Evolutionary conservation across 1,284 basidiomycete species (phyloP).

Genomic region (Amylostereum chailletii): DNA sequence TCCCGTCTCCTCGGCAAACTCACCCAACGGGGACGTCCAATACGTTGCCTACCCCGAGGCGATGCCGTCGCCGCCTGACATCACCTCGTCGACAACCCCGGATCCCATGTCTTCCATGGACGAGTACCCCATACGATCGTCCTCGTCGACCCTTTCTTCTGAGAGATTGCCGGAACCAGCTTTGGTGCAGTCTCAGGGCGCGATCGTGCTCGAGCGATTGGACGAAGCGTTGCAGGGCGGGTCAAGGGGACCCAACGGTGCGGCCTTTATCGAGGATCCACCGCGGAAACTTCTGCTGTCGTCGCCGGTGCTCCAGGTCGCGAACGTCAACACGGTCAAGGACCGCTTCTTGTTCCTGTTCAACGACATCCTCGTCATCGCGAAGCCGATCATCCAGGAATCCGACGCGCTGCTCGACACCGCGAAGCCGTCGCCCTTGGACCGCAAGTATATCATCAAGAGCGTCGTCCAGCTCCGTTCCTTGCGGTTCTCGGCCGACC

Average conservation of each 20-base stretch:
- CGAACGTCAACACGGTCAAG: conserved; percentile 90
- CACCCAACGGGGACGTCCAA: conserved; percentile 11
- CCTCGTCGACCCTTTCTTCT: conserved; percentile 37
- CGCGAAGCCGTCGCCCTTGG: conserved; percentile 59
- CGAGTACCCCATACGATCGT: conserved; percentile 43
- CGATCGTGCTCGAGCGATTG: conserved; percentile 51
- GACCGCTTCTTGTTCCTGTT: conserved; percentile 95
- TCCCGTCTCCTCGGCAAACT: neutral
- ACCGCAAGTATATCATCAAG: conserved; percentile 83
- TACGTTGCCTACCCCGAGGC: conserved; percentile 16
- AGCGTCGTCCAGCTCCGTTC: conserved; percentile 76
- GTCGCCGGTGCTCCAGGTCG: conserved; percentile 87
- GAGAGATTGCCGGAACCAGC: conserved; percentile 28
- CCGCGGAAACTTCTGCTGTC: conserved; percentile 79
- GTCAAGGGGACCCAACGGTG: conserved; percentile 52
- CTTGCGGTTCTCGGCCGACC: conserved; percentile 58
- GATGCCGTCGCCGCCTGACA: conserved; percentile 46
- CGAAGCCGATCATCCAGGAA: conserved; percentile 62
- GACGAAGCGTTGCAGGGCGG: conserved; percentile 59
- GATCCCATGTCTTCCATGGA: conserved; percentile 62
- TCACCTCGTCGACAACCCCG: conserved; percentile 56
- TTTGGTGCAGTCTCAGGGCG: conserved; percentile 25
- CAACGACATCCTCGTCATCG: conserved; percentile 86
- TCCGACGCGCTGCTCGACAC: conserved; percentile 50
- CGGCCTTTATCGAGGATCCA: conserved; percentile 68